Conservation (phyloP, 345 rosid genomes). For the Hypericum androsaemum region DNA sequence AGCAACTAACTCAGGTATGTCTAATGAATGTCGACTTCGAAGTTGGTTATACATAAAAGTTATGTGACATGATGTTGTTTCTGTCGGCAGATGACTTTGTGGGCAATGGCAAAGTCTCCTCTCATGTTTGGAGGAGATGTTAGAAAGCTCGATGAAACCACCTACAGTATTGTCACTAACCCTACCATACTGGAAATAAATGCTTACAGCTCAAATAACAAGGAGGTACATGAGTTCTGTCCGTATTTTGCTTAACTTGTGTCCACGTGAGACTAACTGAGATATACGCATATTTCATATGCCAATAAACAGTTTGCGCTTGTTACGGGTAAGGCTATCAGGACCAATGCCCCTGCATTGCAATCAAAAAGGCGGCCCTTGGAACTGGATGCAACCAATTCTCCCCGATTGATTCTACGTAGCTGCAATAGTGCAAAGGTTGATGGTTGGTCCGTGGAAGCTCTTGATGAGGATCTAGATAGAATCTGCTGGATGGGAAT, state of each 20-base stretch:
- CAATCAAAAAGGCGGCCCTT: too few relatives aligned
- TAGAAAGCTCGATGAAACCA: conserved; percentile 53
- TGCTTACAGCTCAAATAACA: conserved; percentile 56
- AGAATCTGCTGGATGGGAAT: conserved; percentile 55
- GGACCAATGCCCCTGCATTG: too few relatives aligned
- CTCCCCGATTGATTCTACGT: neutral
- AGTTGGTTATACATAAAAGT: too few relatives aligned
- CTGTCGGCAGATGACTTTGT: conserved; percentile 68
- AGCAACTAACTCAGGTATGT: conserved; percentile 73
- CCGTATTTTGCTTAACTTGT: too few relatives aligned
- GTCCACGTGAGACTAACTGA: too few relatives aligned
- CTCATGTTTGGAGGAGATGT: conserved; percentile 93
- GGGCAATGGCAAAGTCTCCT: conserved; percentile 90
- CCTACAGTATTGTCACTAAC: conserved; percentile 58
- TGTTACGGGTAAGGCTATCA: too few relatives aligned
- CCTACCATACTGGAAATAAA: conserved; percentile 66
- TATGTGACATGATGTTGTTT: neutral
- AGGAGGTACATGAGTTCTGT: conserved; percentile 37
- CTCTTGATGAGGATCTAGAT: conserved; percentile 32
- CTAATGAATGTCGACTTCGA: neutral
- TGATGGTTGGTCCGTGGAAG: conserved; percentile 46
- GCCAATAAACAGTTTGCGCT: too few relatives aligned
- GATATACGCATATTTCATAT: too few relatives aligned
- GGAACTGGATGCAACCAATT: too few relatives aligned
- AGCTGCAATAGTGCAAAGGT: conserved; percentile 62